phyloP scores from a whole-genome alignment of 768 basidiomycete species.

The Fomitopsis pulvina region DNA sequence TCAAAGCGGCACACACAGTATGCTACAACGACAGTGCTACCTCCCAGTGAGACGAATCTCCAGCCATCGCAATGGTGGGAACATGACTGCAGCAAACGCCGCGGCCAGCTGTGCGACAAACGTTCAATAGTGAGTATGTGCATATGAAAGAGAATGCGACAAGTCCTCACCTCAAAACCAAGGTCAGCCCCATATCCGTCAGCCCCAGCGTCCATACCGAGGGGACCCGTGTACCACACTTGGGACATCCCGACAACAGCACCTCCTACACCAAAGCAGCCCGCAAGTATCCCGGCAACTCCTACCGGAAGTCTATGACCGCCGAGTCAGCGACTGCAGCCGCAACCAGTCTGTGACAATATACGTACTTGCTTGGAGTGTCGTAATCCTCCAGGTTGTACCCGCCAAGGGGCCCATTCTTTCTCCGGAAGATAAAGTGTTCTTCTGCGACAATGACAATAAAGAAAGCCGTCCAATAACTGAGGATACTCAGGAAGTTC shows the following conservation, averaged over 20 bases:
- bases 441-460: slow-evolving; percentile 39
- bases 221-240: slow-evolving; percentile 45
- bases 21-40: slow-evolving; percentile 11
- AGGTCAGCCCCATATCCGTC: slow-evolving; percentile 40
- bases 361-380: slow-evolving; percentile 26
- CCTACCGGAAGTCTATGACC: slow-evolving; percentile 37
- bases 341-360: not conserved
- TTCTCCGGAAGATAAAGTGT: slow-evolving; percentile 43
- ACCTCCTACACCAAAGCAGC: slow-evolving; percentile 38
- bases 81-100: slow-evolving; percentile 39
- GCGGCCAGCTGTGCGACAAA: slow-evolving; percentile 32
- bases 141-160: too few species aligned
- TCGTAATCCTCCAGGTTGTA: slow-evolving; percentile 48
- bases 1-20: not conserved
- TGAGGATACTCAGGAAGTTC: slow-evolving; percentile 31
- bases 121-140: not conserved
- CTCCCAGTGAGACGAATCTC: slow-evolving; percentile 40
- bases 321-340: not conserved
- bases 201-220: slow-evolving; percentile 36
- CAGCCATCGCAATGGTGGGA: slow-evolving; percentile 40
- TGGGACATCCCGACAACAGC: slow-evolving; percentile 50
- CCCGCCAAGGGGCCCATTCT: slow-evolving; percentile 36
- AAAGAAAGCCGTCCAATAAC: slow-evolving; percentile 49
- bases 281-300: slow-evolving; percentile 40
- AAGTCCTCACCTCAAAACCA: slow-evolving; percentile 41